Evolutionary conservation across 208 protist genomes (phyloP).

Genomic region (Leishmania mexicana): DNA sequence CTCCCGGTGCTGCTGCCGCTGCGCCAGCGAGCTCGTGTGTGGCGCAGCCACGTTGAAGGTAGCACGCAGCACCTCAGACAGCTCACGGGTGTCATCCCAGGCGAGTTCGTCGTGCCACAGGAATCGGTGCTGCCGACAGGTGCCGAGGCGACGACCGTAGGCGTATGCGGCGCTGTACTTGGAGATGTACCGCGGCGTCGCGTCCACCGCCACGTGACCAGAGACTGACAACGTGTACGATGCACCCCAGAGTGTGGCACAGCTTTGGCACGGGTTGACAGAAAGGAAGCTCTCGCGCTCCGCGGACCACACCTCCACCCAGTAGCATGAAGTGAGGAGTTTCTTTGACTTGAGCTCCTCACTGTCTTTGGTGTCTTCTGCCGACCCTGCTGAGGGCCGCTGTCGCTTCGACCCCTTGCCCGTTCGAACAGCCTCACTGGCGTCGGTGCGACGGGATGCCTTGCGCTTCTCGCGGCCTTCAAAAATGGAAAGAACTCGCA

Average conservation of each 20-base stretch:
- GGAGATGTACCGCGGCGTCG: slow-evolving; percentile 81
- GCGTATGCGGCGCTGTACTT: slow-evolving; percentile 75
- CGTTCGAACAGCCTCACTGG: not conserved
- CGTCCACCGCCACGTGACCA: slow-evolving; percentile 72
- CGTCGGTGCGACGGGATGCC: not conserved
- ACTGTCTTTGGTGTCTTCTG: slow-evolving; percentile 7
- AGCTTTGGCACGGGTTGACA: slow-evolving; percentile 79
- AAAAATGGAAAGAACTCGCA: slow-evolving; percentile 45
- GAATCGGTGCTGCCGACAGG: slow-evolving; percentile 64
- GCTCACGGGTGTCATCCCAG: slow-evolving; percentile 85
- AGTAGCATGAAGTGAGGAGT: slow-evolving; percentile 79
- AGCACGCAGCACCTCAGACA: slow-evolving; percentile 70
- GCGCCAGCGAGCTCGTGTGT: slow-evolving; percentile 27
- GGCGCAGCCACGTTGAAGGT: slow-evolving; percentile 40
- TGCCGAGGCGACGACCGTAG: slow-evolving; percentile 61
- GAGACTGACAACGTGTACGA: slow-evolving; percentile 84
- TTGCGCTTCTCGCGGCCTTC: slow-evolving; percentile 26
- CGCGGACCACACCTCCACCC: slow-evolving; percentile 89
- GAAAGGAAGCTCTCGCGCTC: slow-evolving; percentile 80
- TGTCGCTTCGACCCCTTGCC: slow-evolving; percentile 10
- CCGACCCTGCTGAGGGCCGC: slow-evolving; percentile 10
- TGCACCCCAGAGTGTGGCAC: slow-evolving; percentile 79
- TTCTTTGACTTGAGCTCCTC: slow-evolving; percentile 48
- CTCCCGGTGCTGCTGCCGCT: slow-evolving; percentile 52
- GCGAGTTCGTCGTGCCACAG: slow-evolving; percentile 71